Percentiles rank a stretch among this genome's conserved stretches.
These are phyloP conservation scores for Xylona heveae DNA, from an alignment of 495 filamentous ascomycete genomes.

Conservation along the genomic window DNA sequence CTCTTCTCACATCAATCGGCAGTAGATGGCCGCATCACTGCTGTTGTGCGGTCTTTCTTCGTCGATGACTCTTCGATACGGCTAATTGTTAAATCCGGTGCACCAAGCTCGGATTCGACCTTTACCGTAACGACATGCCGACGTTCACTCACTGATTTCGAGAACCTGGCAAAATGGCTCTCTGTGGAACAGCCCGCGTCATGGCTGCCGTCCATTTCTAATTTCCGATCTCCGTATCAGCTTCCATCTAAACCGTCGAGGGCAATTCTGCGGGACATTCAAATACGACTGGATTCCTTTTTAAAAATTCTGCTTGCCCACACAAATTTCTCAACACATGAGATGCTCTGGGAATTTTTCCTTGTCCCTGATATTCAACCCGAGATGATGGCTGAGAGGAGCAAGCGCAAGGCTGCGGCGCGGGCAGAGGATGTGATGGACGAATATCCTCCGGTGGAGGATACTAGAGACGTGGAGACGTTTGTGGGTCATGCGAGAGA, in stretches of 20 bases:
- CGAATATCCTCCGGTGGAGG: conserved; percentile 58
- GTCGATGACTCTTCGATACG: conserved; percentile 91
- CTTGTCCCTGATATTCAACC: conserved; percentile 86
- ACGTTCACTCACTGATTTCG: conserved; percentile 77
- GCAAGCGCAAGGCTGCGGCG: conserved; percentile 62
- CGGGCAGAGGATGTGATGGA: conserved; percentile 69
- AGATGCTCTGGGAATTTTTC: conserved; percentile 99
- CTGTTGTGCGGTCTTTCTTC: conserved; percentile 91
- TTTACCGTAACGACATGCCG: conserved; percentile 89
- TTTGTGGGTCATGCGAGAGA: conserved; percentile 81
- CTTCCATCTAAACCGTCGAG: conserved; percentile 81
- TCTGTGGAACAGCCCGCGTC: conserved; percentile 84
- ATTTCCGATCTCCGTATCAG: conserved; percentile 74
- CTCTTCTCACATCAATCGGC: conserved; percentile 53
- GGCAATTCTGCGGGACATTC: conserved; percentile 68
- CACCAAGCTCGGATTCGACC: conserved; percentile 38
- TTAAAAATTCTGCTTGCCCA: conserved; percentile 69
- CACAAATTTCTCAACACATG: conserved; percentile 87
- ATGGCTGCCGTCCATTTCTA: conserved; percentile 66
- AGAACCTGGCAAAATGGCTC: conserved; percentile 73
- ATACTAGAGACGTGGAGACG: conserved; percentile 79
- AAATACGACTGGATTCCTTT: conserved; percentile 70
- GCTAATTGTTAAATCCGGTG: conserved; percentile 84
- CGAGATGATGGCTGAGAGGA: conserved; percentile 75
- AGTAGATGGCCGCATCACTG: conserved; percentile 64